A percentile compares a stretch with the other conserved stretches of the same genome.
phyloP scores from a whole-genome alignment of 2,329 filamentous ascomycete species.

The Fusarium coffeatum region DNA sequence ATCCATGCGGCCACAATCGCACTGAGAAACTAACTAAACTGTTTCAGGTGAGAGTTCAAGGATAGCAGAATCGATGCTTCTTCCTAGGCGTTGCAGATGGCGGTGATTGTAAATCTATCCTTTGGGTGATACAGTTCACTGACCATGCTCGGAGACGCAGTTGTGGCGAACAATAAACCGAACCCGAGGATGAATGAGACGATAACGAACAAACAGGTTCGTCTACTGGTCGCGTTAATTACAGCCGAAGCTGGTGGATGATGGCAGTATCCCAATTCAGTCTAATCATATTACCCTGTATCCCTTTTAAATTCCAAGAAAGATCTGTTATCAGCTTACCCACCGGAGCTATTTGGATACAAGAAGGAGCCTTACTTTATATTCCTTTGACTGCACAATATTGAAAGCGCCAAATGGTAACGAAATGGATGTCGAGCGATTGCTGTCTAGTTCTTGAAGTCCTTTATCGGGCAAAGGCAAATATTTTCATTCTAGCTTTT shows the following conservation, averaged over 20 bases:
- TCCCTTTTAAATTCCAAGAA: too few species aligned
- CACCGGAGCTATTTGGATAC: too few species aligned
- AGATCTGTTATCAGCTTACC: too few species aligned
- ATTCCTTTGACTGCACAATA: too few species aligned
- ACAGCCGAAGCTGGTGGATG: neutral
- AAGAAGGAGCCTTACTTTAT: too few species aligned
- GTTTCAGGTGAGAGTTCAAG: too few species aligned
- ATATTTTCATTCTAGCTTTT: too few species aligned
- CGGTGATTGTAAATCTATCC: constrained; percentile 63
- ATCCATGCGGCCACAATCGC: constrained; percentile 58
- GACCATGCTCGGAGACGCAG: constrained; percentile 62
- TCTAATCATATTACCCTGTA: neutral
- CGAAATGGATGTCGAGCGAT: too few species aligned
- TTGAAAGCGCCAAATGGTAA: too few species aligned
- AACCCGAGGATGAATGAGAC: constrained; percentile 67
- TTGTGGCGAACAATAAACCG: constrained; percentile 64
- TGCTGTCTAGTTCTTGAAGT: too few species aligned
- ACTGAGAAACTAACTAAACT: constrained; percentile 61
- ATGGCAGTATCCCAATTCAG: neutral
- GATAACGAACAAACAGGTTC: constrained; percentile 59
- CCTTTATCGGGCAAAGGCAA: too few species aligned
- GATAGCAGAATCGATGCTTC: too few species aligned
- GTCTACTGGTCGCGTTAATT: neutral
- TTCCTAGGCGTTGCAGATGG: constrained; percentile 63
- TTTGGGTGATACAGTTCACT: constrained; percentile 66